Base-by-base conservation (phyloP, 2,329 filamentous ascomycete genomes). In the Stagonosporopsis cucurbitacearum region DNA sequence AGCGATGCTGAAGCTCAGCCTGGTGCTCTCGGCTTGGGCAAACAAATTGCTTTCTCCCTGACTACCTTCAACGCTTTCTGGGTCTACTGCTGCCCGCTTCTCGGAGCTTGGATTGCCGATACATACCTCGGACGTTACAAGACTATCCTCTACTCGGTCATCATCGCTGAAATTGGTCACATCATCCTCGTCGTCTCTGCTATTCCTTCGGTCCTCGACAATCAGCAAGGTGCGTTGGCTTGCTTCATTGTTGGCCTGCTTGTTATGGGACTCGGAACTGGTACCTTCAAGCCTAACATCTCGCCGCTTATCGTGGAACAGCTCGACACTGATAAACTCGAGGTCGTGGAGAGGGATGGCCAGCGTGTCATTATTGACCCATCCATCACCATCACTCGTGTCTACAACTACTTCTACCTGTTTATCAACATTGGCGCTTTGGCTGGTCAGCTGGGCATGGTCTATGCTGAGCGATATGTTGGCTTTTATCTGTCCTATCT, bases 401-500 rank as follows among this genome's bases (percentile, higher is more conserved):
- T 90, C 58, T 90, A 89, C 79, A 89, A 75, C 86, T 77, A 65
- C 60, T 76, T 75, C 64, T 76, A 75, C 50, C 59, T 72, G 23
- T 74, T 73, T 57, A 75, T 76, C 64, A 77, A 75, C 63, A 65
- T 76, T 37, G 75, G 75, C 45, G 70, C 72, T 11, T 50, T 76
- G 33, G 60, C 70, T 13, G 72, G 71, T 45, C 73, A 76, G 62
- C 58, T 77, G 26, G 58, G 58, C 42, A 77, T 77, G 75, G 72
- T 70, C 6, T 77, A 75, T 52, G 72, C 73, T 11, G 74, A 77
- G 50, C 66, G 72, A 39, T 76, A 77, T 48, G 84, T 91, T 39
- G 89, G 89, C 13, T 92, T 90, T 80, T 92, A 86, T 84, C 80
- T 90, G 13, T 82, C 89, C 0, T 92, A 82, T 76, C 76, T 89